phyloP scores from a whole-genome alignment of 352 stramenopile species.

The Pythium rhizo-oryzae region DNA sequence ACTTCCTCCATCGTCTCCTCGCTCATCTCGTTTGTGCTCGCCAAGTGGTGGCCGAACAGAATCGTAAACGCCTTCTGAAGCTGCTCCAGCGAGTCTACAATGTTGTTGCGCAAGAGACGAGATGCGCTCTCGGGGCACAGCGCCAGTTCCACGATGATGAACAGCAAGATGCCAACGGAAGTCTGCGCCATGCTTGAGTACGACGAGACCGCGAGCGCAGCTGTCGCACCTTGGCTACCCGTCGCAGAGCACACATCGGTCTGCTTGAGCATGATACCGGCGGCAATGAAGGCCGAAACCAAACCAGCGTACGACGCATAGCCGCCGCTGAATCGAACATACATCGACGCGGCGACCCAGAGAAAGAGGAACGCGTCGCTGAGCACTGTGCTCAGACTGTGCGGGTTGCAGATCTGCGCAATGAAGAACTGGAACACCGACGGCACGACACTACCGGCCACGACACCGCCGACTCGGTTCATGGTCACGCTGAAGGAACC shows the following conservation, averaged over 20 bases:
- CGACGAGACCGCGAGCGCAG: conserved; percentile 62
- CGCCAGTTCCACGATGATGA: conserved; percentile 70
- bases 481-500: conserved; percentile 80
- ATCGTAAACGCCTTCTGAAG: conserved; percentile 67
- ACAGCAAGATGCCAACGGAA: conserved; percentile 76
- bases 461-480: conserved; percentile 82
- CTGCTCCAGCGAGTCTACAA: conserved; percentile 69
- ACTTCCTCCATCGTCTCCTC: conserved; percentile 59
- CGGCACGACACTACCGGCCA: conserved; percentile 80
- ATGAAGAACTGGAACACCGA: conserved; percentile 88
- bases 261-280: conserved; percentile 63
- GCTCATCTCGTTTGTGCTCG: conserved; percentile 49
- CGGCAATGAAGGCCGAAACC: conserved; percentile 73
- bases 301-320: conserved; percentile 75
- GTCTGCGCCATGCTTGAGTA: conserved; percentile 83
- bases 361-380: conserved; percentile 64
- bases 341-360: conserved; percentile 79
- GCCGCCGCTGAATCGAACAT: conserved; percentile 66
- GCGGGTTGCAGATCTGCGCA: conserved; percentile 58
- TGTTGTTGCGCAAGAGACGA: conserved; percentile 67
- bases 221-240: conserved; percentile 36
- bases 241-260: conserved; percentile 51
- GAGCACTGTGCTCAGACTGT: conserved; percentile 45
- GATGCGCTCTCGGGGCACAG: conserved; percentile 74
- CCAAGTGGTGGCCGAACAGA: conserved; percentile 75